phyloP scores from a whole-genome alignment of 306 rosid species.

The Rosa chinensis region DNA sequence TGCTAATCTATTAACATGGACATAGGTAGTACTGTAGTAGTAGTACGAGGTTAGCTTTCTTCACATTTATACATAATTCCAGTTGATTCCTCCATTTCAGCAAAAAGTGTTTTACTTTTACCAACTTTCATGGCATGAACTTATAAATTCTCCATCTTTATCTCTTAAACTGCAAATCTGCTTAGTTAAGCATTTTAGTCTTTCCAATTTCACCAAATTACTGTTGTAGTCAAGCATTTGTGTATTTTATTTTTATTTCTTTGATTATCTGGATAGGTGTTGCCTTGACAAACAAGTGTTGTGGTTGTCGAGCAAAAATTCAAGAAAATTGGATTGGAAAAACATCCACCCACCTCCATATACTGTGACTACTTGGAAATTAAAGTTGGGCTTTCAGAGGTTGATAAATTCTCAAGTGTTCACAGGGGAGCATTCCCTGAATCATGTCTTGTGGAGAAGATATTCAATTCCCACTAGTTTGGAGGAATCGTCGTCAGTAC shows the following conservation, averaged over 20 bases:
- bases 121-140: not conserved
- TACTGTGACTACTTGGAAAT: conserved; percentile 13
- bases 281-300: conserved; percentile 32
- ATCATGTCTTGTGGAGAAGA: conserved; percentile 21
- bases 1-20: conserved; percentile 26
- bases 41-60: conserved; percentile 22
- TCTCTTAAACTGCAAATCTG: not conserved
- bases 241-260: not conserved
- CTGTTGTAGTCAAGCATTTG: not conserved
- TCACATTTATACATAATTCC: not conserved
- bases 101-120: not conserved
- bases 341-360: conserved; percentile 22
- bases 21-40: conserved; percentile 1
- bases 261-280: conserved; percentile 30
- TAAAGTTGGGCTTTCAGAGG: conserved; percentile 27
- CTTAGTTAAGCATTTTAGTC: not conserved
- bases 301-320: conserved; percentile 15
- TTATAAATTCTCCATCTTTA: not conserved
- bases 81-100: not conserved
- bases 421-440: conserved; percentile 13
- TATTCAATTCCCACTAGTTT: conserved; percentile 25
- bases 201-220: not conserved
- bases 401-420: conserved; percentile 26
- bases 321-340: conserved; percentile 28
- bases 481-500: conserved; percentile 37